Percentiles rank a stretch among this genome's conserved stretches.
These are phyloP conservation scores for Paecilomyces niveus DNA, from an alignment of 2,329 filamentous ascomycete species.

Conservation along the genomic window DNA sequence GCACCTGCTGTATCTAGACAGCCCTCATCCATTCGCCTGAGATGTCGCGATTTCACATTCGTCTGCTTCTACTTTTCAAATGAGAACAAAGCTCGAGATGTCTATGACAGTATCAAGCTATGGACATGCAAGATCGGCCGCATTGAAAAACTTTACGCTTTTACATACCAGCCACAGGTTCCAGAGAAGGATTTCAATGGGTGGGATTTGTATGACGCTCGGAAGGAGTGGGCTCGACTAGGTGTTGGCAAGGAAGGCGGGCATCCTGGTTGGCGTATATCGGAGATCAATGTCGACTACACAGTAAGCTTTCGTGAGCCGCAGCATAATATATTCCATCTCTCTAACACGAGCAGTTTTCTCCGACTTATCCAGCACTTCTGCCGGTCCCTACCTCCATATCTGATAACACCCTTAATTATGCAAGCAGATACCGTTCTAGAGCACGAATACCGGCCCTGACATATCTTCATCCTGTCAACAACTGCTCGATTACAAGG, in stretches of 20 bases:
- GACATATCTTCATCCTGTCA: constrained; percentile 91
- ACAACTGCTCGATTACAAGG: constrained; percentile 93
- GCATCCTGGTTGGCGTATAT: constrained; percentile 82
- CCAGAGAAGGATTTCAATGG: constrained; percentile 69
- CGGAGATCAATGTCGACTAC: constrained; percentile 83
- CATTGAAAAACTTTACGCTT: constrained; percentile 87
- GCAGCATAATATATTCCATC: constrained; percentile 3
- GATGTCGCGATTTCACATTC: constrained; percentile 89
- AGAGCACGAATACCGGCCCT: constrained; percentile 80
- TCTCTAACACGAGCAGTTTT: constrained; percentile 52
- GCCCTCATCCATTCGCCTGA: constrained; percentile 74
- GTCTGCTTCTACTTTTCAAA: constrained; percentile 81
- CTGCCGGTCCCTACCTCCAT: constrained; percentile 81
- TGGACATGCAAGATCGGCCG: constrained; percentile 75
- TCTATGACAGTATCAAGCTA: constrained; percentile 76
- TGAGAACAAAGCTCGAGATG: constrained; percentile 68
- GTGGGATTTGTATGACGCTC: constrained; percentile 79
- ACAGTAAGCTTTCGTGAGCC: constrained; percentile 35
- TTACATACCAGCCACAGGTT: constrained; percentile 69
- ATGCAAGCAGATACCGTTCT: constrained; percentile 83
- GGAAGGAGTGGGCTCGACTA: constrained; percentile 77
- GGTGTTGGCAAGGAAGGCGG: constrained; percentile 75
- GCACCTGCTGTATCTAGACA: constrained; percentile 62
- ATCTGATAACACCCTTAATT: constrained; percentile 95
- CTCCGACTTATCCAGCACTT: constrained; percentile 81